phyloP scores from a whole-genome alignment of 2,329 filamentous ascomycete genomes.

The Xylaria sp. region DNA sequence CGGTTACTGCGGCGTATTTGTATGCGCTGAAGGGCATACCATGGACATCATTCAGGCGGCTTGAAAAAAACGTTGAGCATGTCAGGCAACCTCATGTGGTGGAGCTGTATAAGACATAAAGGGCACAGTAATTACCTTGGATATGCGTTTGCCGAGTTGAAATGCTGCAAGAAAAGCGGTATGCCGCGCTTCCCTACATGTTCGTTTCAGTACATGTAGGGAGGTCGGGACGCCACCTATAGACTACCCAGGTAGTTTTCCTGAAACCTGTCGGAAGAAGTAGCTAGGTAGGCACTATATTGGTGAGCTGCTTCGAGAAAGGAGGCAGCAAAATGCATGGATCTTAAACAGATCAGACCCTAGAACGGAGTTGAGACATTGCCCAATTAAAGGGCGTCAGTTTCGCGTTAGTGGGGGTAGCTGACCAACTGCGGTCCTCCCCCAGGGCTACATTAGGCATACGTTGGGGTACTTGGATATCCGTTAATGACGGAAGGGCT shows the following conservation, averaged over 20 bases:
- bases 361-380: slow-evolving; percentile 4
- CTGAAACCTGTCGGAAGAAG: background rate
- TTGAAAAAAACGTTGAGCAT: no score
- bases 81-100: background rate
- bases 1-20: background rate
- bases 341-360: background rate
- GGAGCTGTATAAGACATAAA: background rate
- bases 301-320: background rate
- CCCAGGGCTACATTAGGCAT: no score
- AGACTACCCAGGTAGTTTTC: no score
- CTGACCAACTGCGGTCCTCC: no score
- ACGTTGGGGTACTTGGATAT: no score
- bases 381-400: slow-evolving; percentile 23
- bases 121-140: background rate
- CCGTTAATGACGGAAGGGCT: no score
- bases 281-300: no score
- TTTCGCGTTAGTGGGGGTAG: slow-evolving; percentile 19
- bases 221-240: background rate
- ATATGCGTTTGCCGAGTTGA: background rate
- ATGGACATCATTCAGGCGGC: no score
- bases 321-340: background rate
- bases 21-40: no score
- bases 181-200: no score
- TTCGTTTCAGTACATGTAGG: background rate
- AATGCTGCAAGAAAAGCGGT: no score